Evolutionary conservation across 129 eudicot species (phyloP), one percentile per base, ranked within the genome.

Genomic region (Tagetes erecta): DNA sequence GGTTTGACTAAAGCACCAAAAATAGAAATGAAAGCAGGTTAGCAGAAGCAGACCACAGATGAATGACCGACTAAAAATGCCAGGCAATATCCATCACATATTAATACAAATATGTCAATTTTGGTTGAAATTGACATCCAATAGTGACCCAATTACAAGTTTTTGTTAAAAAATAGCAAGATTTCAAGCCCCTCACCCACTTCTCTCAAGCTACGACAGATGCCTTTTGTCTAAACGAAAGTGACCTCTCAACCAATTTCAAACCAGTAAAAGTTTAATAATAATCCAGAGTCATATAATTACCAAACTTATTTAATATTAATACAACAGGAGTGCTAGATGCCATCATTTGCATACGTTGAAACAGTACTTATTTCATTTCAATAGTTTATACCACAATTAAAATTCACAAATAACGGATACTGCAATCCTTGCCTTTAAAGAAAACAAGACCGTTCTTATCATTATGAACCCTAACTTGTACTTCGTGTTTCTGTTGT

Each of bases 241-340:
- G 70, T 5, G 87, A 90, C 96, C 68, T 79, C 71, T 74, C 76
- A 90, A 68, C 93, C 63, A 68, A 4, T 60, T 82, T 82, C 79
- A 77, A 82, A 76, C 73, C 38, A 71, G 69, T 74, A 83, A 12
- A 83, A 74, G 72, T 79, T 52, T 64, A n/a, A 67, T 64, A n/a
- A 67, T 59, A 77, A 31, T 37, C 37, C 67, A 50, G 46, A 64
- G 11, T 56, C 34, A 66, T 53, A 71, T 67, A 71, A 33, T 49
- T 53, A 27, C 52, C 41, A 58, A 52, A 30, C 63, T 44, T 62
- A 69, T 64, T 53, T 50, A 41, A 64, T 79, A 20, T 20, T 20
- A 20, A 20, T 20, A 20, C 12, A 53, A 70, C 34, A 0, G 56
- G 52, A 41, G 69, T 72, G 83, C 78, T 79, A 42, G 51, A 73